These are phyloP conservation scores for Backusella luteola DNA, from an alignment of 192 early-diverging fungal genomes.

Conservation along the genomic window DNA sequence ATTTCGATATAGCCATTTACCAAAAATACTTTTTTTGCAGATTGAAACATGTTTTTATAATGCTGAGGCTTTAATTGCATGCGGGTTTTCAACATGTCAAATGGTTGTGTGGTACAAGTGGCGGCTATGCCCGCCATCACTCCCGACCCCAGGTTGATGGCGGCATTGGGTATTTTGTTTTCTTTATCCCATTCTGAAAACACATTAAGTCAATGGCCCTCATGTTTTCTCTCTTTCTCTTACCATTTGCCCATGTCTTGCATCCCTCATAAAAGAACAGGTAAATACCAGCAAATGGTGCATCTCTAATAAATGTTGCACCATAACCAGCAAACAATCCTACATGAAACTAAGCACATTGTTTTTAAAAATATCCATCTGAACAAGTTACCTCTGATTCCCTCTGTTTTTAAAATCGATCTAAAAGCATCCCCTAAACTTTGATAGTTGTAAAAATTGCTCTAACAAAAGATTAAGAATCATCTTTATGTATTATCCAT, in stretches of 20 bases:
- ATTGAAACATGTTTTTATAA: constrained; percentile 56
- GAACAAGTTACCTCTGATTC: constrained; percentile 50
- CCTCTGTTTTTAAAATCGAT: constrained; percentile 68
- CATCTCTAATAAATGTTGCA: constrained; percentile 85
- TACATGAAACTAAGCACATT: constrained; percentile 1
- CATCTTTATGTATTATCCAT: not conserved
- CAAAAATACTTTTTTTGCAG: constrained; percentile 44
- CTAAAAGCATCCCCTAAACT: constrained; percentile 63
- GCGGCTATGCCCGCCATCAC: constrained; percentile 69
- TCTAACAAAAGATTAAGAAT: constrained; percentile 40
- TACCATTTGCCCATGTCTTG: constrained; percentile 55
- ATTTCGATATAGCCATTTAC: constrained; percentile 28
- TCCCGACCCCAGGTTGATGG: constrained; percentile 40
- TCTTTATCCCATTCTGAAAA: not conserved
- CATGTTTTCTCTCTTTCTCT: not conserved
- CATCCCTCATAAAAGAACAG: constrained; percentile 84
- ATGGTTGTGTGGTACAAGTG: constrained; percentile 86
- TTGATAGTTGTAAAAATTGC: constrained; percentile 80
- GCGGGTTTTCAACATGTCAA: constrained; percentile 91
- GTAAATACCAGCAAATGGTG: constrained; percentile 89
- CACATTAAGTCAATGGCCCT: no score
- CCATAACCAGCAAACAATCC: constrained; percentile 87
- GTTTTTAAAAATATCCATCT: not conserved
- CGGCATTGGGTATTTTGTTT: constrained; percentile 33
- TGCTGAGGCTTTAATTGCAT: constrained; percentile 83